Base-by-base conservation (phyloP, 306 rosid species). In the Fragaria iinumae region DNA sequence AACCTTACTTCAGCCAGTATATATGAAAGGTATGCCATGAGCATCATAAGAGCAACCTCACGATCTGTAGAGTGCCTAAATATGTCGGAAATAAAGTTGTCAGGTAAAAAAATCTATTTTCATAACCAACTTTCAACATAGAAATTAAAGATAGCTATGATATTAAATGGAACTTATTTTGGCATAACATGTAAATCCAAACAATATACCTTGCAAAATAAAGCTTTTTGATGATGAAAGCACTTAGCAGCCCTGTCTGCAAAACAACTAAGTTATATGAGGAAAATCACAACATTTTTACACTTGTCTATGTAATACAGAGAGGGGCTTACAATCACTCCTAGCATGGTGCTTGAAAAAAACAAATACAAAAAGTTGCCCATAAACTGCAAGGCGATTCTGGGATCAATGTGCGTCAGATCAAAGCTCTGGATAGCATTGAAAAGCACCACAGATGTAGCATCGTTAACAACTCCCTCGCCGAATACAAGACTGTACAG, bases 391-490 rank as follows among this genome's bases (percentile, higher is more conserved):
- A 92, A 84, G 50, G 84, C 97, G 66, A 81, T 77, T 73, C 75
- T 69, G 69, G 84, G 81, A 76, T 93, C 93, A 67, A 93, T 32
- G 17, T 83, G 80, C 59, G 82, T 82, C 66, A 96, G 88, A 79
- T 96, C 99, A 87, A 96, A 92, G 90, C 85, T 92, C 81, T 96
- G 86, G 80, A 92, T 91, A 39, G 99, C 99, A 80, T 96, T 91
- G 87, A 96, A 96, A 87, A 96, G 97, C 83, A 96, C 99, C 67
- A 96, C 94, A 32, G 99, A 96, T 34, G 99, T 91, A 39, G 99
- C 99, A 87, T 96, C 99, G 57, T 96, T 96, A 38, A 96, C 99
- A 18, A 96, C 99, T 71, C 99, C 97, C 85, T 96, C 99, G 6
- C 99, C 99, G 66, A 96, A 96, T 59, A 96, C 99, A 83, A 96